These are phyloP conservation scores for Dactylonectria estremocensis DNA, from an alignment of 2,329 filamentous ascomycete species.

Conservation along the genomic window DNA sequence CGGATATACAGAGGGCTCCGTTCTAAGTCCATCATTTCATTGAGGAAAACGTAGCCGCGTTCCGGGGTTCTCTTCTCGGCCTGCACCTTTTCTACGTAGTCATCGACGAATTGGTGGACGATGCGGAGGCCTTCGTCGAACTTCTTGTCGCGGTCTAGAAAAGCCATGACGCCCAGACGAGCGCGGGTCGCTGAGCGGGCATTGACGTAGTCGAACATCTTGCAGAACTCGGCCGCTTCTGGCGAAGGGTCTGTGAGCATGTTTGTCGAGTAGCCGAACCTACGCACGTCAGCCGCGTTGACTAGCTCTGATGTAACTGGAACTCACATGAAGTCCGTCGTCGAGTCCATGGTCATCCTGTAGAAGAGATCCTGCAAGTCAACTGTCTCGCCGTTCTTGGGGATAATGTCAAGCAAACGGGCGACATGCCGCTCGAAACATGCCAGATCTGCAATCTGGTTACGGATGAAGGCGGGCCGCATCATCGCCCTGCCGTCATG, in stretches of 20 bases:
- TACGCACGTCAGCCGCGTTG: too few relatives aligned
- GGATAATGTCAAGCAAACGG: not conserved
- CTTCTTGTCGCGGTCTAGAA: not conserved
- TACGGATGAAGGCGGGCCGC: conserved; percentile 58
- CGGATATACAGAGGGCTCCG: not conserved
- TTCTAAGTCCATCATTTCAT: conserved; percentile 18
- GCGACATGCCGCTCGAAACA: conserved; percentile 52
- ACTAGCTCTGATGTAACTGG: too few relatives aligned
- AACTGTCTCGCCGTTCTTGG: conserved; percentile 51
- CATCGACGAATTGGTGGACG: not conserved
- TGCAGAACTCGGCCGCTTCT: not conserved
- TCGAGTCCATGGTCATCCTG: conserved; percentile 61
- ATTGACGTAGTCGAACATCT: not conserved
- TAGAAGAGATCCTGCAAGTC: conserved; percentile 65
- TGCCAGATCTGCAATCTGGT: conserved; percentile 61
- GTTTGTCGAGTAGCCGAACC: too few relatives aligned
- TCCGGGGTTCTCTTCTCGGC: too few relatives aligned
- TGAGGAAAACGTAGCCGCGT: conserved; percentile 16
- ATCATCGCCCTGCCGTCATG: conserved; percentile 56
- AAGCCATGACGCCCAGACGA: not conserved
- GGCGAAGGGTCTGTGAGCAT: too few relatives aligned
- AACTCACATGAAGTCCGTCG: conserved; percentile 69
- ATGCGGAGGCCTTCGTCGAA: not conserved
- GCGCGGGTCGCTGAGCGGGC: not conserved
- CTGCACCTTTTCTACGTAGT: not conserved